Base-by-base conservation (phyloP, 1,284 basidiomycete species). In the Microbotryomycetes sp. region DNA sequence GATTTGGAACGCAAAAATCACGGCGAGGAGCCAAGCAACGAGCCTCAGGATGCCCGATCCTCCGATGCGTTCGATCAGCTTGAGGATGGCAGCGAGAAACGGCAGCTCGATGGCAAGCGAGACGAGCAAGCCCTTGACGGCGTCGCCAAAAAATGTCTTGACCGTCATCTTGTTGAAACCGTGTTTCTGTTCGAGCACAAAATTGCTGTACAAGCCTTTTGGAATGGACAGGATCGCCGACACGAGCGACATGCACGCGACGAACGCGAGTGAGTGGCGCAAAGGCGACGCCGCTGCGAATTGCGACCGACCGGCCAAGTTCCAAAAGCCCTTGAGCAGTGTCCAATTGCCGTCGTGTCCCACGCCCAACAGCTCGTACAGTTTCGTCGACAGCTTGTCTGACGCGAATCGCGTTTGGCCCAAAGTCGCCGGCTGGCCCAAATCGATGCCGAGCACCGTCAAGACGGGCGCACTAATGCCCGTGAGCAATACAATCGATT, bases 141-240 rank as follows among this genome's bases (percentile, higher is more conserved):
- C 50, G 49, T 55, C 92, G 2, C 81, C 77, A 59, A 91, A 73
- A 74, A 89, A 96, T 3, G 92, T 79, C 5, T 70, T 69, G 1
- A 82, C 81, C 0, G 91, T 91, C 18, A 85, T 91, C 79, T 97
- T 97, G 82, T 97, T 97, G 81, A 97, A 97, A 0, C 92, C 93
- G 71, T 97, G 91, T 68, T 86, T 86, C 75, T 96, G 87, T 76
- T 98, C 96, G 48, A 98, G 80, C 13, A 93, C 87, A 75, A 98
- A 98, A 3, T 90, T 93, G 65, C 85, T 83, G 78, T 96, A 97
- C 41, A 87, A 79, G 28, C 88, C 76, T 53, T 90, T 78, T 6
- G 91, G 90, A 11, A 90, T 77, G 0, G 83, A 80, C 1, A 88
- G 86, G 13, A 86, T 68, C 41, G 73, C 71, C 15, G 73, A 57